Evolutionary conservation across 495 filamentous ascomycete species (phyloP).

Genomic region (Hypoxylon subgilvum): DNA sequence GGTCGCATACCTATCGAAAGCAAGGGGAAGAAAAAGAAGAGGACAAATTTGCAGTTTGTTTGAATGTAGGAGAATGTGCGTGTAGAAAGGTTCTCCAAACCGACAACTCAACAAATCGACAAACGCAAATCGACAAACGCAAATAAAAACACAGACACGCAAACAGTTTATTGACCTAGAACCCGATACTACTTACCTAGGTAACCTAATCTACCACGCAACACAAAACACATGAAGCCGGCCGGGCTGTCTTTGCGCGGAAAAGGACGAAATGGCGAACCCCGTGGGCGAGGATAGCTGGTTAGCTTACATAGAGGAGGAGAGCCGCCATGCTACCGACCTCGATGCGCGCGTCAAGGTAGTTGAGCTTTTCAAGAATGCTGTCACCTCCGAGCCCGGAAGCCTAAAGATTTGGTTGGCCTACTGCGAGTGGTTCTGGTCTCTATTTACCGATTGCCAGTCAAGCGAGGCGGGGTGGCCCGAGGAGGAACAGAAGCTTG

Average conservation of each 20-base stretch:
- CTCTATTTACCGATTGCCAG: constrained; percentile 71
- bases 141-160: neutral
- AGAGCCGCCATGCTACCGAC: constrained; percentile 55
- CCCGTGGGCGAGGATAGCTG: constrained; percentile 63
- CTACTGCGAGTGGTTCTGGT: constrained; percentile 86
- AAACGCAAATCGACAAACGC: constrained; percentile 15
- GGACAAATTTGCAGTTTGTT: constrained; percentile 32
- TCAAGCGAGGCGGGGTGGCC: constrained; percentile 67
- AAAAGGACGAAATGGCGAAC: constrained; percentile 52
- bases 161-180: too few species aligned
- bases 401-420: constrained; percentile 86
- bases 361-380: constrained; percentile 82
- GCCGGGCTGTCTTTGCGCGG: constrained; percentile 32
- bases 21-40: constrained; percentile 1
- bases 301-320: constrained; percentile 60
- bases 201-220: constrained; percentile 8
- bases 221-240: constrained; percentile 37
- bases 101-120: too few species aligned
- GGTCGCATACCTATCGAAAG: constrained; percentile 26
- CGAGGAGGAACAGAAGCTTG: constrained; percentile 75
- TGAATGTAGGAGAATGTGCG: neutral
- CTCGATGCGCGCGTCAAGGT: constrained; percentile 68
- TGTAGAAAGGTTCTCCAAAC: too few species aligned
- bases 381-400: constrained; percentile 78
- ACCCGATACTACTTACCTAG: neutral